Percentiles rank a stretch among this genome's conserved stretches.
Conservation (phyloP, 2,329 filamentous ascomycete species). For the Chalaropsis thielavioides region DNA sequence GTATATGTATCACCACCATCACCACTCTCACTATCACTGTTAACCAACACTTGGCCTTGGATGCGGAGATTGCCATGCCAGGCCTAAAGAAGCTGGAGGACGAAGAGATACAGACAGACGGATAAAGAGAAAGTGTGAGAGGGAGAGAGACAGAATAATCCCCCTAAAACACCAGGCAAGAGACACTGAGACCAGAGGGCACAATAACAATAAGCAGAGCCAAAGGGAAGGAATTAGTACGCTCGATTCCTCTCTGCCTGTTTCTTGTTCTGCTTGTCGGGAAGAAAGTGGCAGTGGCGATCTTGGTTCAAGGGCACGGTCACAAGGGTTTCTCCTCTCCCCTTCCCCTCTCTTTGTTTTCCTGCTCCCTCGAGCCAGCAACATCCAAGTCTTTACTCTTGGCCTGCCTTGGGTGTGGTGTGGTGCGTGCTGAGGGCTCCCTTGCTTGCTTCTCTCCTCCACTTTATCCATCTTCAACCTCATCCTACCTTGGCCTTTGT, state of each 20-base stretch:
- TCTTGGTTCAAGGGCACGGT: constrained; percentile 4
- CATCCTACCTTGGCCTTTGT: background rate
- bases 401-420: no score
- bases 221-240: no score
- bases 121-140: no score
- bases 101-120: no score
- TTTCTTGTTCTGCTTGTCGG: background rate
- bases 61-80: no score
- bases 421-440: background rate
- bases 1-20: background rate
- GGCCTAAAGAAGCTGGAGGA: no score
- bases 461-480: background rate
- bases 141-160: no score
- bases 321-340: background rate
- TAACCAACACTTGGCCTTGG: background rate
- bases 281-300: constrained; percentile 2
- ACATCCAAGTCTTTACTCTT: no score
- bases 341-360: background rate
- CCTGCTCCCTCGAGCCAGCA: background rate
- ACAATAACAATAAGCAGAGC: no score
- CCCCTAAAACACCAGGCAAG: no score
- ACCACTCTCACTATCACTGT: background rate
- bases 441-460: background rate
- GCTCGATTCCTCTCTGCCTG: background rate
- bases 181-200: no score